These are phyloP conservation scores for Orbilia oligospora DNA, from an alignment of 2,329 filamentous ascomycete species.

Conservation along the genomic window DNA sequence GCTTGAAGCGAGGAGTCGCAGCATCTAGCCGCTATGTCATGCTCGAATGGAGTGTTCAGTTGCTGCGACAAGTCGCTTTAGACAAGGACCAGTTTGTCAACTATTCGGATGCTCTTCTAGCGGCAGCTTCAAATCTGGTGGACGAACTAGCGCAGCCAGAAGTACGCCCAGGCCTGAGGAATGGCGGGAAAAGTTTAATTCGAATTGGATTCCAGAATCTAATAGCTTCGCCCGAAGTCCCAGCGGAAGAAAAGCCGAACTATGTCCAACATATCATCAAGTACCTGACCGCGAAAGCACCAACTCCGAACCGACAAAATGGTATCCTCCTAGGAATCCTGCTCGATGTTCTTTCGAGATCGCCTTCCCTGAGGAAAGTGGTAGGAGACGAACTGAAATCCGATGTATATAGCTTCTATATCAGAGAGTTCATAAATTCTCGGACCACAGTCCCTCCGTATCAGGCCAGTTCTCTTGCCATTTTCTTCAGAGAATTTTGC, in stretches of 20 bases:
- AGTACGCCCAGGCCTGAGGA: slow-evolving; percentile 49
- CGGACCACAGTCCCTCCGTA: slow-evolving; percentile 79
- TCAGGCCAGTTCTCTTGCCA: slow-evolving; percentile 79
- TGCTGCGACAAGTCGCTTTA: slow-evolving; percentile 79
- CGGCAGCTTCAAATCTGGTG: slow-evolving; percentile 79
- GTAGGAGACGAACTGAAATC: slow-evolving; percentile 76
- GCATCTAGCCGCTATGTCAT: slow-evolving; percentile 87
- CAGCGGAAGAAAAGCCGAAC: slow-evolving; percentile 70
- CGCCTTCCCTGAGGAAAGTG: slow-evolving; percentile 74
- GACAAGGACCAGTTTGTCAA: slow-evolving; percentile 76
- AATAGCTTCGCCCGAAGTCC: slow-evolving; percentile 37
- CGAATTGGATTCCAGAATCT: slow-evolving; percentile 46
- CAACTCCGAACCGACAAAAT: slow-evolving; percentile 77
- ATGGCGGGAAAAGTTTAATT: slow-evolving; percentile 36
- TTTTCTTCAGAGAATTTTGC: slow-evolving; percentile 86
- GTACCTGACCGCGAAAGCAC: slow-evolving; percentile 77
- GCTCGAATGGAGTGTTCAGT: slow-evolving; percentile 83
- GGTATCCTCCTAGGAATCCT: slow-evolving; percentile 85
- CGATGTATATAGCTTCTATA: slow-evolving; percentile 85
- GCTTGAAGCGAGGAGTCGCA: slow-evolving; percentile 82
- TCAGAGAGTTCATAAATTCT: slow-evolving; percentile 86
- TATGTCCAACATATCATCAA: slow-evolving; percentile 76
- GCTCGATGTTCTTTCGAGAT: slow-evolving; percentile 85
- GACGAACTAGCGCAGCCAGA: slow-evolving; percentile 69
- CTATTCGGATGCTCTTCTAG: slow-evolving; percentile 74